Evolutionary conservation across 2,329 filamentous ascomycete species (phyloP).

Genomic region (Hymenoscyphus scutula): DNA sequence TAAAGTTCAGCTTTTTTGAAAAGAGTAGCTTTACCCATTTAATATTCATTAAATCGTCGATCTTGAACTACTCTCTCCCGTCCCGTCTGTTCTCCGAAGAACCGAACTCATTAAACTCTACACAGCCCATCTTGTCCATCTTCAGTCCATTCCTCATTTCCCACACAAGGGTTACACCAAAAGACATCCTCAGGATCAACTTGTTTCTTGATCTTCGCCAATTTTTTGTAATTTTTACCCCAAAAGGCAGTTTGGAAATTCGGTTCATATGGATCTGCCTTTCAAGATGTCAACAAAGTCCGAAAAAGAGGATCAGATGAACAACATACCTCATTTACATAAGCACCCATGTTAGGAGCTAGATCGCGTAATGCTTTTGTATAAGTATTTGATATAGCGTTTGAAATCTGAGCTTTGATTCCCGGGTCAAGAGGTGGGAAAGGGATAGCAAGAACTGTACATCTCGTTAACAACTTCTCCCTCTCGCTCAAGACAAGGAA

Average conservation of each 20-base stretch:
- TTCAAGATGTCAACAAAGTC: not conserved
- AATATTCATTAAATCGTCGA: no score
- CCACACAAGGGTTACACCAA: slow-evolving; percentile 49
- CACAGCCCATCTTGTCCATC: slow-evolving; percentile 22
- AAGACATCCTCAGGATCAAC: slow-evolving; percentile 48
- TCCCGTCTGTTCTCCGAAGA: no score
- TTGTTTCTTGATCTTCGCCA: slow-evolving; percentile 45
- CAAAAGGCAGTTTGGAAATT: slow-evolving; percentile 37
- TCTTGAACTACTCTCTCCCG: no score
- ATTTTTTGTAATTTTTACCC: slow-evolving; percentile 42
- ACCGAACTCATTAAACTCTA: not conserved
- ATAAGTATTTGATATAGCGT: slow-evolving; percentile 21
- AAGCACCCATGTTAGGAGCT: slow-evolving; percentile 29
- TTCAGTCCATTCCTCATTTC: slow-evolving; percentile 41
- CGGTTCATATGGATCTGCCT: slow-evolving; percentile 41
- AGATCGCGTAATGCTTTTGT: slow-evolving; percentile 25
- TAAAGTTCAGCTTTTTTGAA: no score
- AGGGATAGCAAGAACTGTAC: slow-evolving; percentile 6
- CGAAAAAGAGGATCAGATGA: not conserved
- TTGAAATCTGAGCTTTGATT: slow-evolving; percentile 12
- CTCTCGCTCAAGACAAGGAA: no score
- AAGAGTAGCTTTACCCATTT: no score
- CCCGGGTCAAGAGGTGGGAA: slow-evolving; percentile 23
- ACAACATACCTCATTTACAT: slow-evolving; percentile 35
- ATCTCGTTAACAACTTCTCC: not conserved